phyloP scores from a whole-genome alignment of 2,329 filamentous ascomycete genomes.

The Lachnellula subtilissima region DNA sequence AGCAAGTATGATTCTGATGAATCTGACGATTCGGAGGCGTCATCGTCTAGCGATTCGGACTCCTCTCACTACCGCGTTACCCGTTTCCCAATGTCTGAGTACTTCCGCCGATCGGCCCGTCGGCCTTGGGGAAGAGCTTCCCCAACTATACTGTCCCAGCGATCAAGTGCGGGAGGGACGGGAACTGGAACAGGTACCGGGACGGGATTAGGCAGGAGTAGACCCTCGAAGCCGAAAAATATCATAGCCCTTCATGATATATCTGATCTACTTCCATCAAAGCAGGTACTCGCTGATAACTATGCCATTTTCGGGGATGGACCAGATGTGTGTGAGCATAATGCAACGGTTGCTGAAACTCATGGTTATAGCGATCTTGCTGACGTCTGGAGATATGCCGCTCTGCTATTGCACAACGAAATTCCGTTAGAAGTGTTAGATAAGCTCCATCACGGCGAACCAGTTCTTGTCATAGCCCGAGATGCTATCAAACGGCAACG shows the following conservation, averaged over 20 bases:
- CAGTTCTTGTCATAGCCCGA: conserved; percentile 59
- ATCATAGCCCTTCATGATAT: conserved; percentile 70
- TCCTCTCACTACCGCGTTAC: conserved; percentile 29
- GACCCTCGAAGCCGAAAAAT: conserved; percentile 51
- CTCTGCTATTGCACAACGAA: conserved; percentile 70
- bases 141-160: conserved; percentile 31
- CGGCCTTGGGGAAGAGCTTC: conserved; percentile 24
- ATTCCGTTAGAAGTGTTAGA: conserved; percentile 64
- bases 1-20: conserved; percentile 35
- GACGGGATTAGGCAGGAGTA: conserved; percentile 34
- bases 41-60: conserved; percentile 32
- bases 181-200: conserved; percentile 56
- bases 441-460: conserved; percentile 50
- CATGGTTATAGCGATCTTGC: conserved; percentile 67
- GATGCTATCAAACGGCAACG: conserved; percentile 44
- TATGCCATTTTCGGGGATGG: conserved; percentile 83
- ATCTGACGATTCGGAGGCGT: conserved; percentile 30
- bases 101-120: conserved; percentile 24
- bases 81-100: conserved; percentile 26
- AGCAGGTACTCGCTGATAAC: conserved; percentile 67
- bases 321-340: conserved; percentile 76
- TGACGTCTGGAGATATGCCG: conserved; percentile 78
- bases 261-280: conserved; percentile 69
- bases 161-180: conserved; percentile 30
- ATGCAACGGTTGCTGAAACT: conserved; percentile 70